Percentiles rank a stretch among this genome's conserved stretches.
phyloP scores from a whole-genome alignment of 2,329 filamentous ascomycete species.

The Apiospora sp. region DNA sequence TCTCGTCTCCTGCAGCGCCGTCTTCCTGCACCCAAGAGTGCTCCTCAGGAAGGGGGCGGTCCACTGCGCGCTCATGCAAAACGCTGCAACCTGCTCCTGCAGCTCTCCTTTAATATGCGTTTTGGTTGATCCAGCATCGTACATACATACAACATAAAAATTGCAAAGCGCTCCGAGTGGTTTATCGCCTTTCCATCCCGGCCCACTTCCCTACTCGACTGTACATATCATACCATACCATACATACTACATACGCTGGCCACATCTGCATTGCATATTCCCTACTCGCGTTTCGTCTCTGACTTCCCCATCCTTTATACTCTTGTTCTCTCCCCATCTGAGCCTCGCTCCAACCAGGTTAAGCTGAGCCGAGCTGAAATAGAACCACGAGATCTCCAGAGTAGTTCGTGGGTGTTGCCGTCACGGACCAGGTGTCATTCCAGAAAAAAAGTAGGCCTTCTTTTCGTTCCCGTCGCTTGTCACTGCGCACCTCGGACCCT shows the following conservation, averaged over 20 bases:
- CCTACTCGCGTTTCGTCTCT: conserved; percentile 10
- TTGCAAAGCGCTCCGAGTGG: neutral
- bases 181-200: neutral
- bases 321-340: conserved; percentile 3
- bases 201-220: conserved; percentile 5
- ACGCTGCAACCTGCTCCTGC: conserved; percentile 8
- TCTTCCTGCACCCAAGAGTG: conserved; percentile 11
- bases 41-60: conserved; percentile 15
- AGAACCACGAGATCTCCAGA: neutral
- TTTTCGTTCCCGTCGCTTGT: conserved; percentile 16
- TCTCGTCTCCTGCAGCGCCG: conserved; percentile 10
- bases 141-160: conserved; percentile 7
- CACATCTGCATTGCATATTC: conserved; percentile 3
- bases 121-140: conserved; percentile 6
- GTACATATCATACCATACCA: conserved; percentile 12
- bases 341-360: neutral
- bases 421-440: conserved; percentile 15
- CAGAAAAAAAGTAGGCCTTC: conserved; percentile 5
- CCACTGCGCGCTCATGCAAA: conserved; percentile 25
- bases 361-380: neutral
- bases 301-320: conserved; percentile 11
- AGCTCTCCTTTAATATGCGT: conserved; percentile 22
- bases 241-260: neutral
- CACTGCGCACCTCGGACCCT: conserved; percentile 23
- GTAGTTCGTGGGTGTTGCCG: neutral